Percentiles rank a stretch among this genome's conserved stretches.
phyloP scores from a whole-genome alignment of 2,329 filamentous ascomycete species.

The Anthostomella pinea region DNA sequence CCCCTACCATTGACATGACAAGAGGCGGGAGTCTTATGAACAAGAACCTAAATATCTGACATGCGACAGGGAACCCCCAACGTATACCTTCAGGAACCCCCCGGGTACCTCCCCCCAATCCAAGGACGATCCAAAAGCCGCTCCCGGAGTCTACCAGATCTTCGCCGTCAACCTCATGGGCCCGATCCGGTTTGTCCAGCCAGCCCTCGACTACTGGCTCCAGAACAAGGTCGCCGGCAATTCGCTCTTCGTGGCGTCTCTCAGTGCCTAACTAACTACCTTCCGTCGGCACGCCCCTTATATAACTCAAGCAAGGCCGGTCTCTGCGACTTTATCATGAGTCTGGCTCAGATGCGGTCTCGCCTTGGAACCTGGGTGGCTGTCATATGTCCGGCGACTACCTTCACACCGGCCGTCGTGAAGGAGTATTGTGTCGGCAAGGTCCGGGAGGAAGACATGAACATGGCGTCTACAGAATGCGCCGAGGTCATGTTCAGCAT shows the following conservation, averaged over 20 bases:
- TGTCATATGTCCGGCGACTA: conserved; percentile 12
- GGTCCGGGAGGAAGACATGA: conserved; percentile 10
- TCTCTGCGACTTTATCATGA: conserved; percentile 16
- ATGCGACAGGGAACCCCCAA: conserved; percentile 19
- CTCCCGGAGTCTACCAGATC: conserved; percentile 16
- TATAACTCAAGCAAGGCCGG: conserved; percentile 31
- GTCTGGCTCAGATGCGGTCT: conserved; percentile 10
- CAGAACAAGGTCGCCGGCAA: conserved; percentile 24
- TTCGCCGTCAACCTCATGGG: conserved; percentile 22
- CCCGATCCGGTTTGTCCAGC: conserved; percentile 23
- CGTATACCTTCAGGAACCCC: conserved; percentile 21
- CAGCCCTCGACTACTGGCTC: conserved; percentile 30
- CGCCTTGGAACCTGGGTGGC: conserved; percentile 9
- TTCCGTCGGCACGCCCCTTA: conserved; percentile 28
- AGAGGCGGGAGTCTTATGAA: neutral
- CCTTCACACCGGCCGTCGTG: conserved; percentile 9
- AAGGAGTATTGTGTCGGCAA: conserved; percentile 9
- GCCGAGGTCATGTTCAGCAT: conserved; percentile 10
- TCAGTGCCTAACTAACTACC: conserved; percentile 30
- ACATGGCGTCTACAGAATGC: conserved; percentile 11
- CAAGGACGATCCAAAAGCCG: conserved; percentile 15
- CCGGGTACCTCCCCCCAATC: conserved; percentile 18
- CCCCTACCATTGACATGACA: too few species aligned
- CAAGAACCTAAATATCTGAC: conserved; percentile 13
- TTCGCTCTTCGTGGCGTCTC: conserved; percentile 26